Percentiles rank a stretch among this genome's conserved stretches.
Conservation (phyloP, 768 basidiomycete genomes). For the Mycena capillaripes region DNA sequence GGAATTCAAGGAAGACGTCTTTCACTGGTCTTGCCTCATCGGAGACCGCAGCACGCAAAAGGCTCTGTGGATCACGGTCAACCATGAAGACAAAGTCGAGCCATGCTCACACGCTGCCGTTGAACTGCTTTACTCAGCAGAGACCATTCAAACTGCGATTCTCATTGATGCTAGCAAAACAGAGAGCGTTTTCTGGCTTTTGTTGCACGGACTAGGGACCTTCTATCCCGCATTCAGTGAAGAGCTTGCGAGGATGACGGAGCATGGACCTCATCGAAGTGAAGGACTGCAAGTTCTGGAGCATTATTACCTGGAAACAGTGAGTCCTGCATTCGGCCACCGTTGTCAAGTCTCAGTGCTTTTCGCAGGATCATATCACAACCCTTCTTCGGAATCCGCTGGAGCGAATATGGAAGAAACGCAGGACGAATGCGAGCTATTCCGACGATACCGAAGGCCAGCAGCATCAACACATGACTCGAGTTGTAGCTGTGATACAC, state of each 20-base stretch:
- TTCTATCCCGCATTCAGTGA: background rate
- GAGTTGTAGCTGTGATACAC: background rate
- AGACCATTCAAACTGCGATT: background rate
- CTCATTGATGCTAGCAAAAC: background rate
- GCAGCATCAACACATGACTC: background rate
- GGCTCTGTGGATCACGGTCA: background rate
- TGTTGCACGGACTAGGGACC: background rate
- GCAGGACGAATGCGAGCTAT: background rate
- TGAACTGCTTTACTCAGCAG: background rate
- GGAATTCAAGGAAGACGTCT: no score
- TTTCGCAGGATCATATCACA: background rate
- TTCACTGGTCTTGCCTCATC: background rate
- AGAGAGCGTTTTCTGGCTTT: background rate
- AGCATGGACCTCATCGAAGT: no score
- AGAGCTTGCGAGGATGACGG: background rate
- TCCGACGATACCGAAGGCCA: background rate
- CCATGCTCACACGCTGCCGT: background rate
- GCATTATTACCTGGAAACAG: background rate
- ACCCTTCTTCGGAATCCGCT: background rate
- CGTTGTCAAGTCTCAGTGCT: background rate
- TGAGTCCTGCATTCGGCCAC: background rate
- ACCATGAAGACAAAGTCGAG: background rate
- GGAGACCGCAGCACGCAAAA: background rate
- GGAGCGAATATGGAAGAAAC: background rate
- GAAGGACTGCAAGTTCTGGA: background rate